Percentiles rank a stretch among this genome's conserved stretches.
phyloP scores from a whole-genome alignment of 2,329 filamentous ascomycete genomes.

The Monosporascus sp. region DNA sequence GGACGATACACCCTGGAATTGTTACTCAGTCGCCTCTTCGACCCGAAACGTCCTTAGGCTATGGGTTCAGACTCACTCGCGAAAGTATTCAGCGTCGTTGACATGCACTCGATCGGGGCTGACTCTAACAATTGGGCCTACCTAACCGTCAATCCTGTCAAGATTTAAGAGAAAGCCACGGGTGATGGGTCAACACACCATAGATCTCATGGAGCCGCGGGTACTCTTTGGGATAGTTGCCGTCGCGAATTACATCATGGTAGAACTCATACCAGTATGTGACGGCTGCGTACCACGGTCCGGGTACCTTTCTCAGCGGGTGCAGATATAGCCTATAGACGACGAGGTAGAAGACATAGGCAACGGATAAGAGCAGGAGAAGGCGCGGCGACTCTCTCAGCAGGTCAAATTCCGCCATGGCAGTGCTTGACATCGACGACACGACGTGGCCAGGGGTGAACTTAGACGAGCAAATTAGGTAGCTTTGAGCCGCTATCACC shows the following conservation, averaged over 20 bases:
- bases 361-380: background rate
- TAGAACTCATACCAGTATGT: background rate
- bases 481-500: too few relatives aligned
- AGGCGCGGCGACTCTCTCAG: background rate
- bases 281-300: background rate
- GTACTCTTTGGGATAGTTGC: background rate
- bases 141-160: background rate
- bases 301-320: background rate
- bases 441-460: too few relatives aligned
- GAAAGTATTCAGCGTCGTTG: background rate
- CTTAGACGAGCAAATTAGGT: too few relatives aligned
- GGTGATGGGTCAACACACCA: background rate
- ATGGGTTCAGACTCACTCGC: background rate
- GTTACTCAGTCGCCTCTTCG: background rate
- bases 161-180: background rate
- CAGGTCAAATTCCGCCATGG: background rate
- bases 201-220: background rate
- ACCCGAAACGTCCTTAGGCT: background rate
- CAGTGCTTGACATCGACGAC: background rate
- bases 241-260: background rate
- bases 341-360: background rate
- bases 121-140: background rate
- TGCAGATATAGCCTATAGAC: background rate
- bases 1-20: slow-evolving; percentile 5
- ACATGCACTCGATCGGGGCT: background rate